Conservation (phyloP, 768 basidiomycete species). For the Leccinum imitatum region DNA sequence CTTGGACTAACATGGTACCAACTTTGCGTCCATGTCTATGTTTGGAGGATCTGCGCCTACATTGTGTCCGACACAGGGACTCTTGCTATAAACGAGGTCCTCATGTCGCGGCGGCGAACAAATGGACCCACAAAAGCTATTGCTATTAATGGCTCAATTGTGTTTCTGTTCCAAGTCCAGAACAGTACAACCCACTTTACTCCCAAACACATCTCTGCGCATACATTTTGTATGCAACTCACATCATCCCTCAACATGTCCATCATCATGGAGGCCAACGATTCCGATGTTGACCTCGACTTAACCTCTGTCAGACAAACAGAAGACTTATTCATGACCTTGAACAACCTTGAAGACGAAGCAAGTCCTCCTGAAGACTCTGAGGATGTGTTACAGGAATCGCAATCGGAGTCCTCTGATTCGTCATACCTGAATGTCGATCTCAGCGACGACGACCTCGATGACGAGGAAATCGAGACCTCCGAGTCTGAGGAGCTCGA, state of each 20-base stretch:
- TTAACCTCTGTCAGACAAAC: background rate
- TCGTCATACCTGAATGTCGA: slow-evolving; percentile 21
- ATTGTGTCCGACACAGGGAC: background rate
- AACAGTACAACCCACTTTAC: background rate
- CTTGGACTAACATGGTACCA: slow-evolving; percentile 11
- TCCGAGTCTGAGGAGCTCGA: slow-evolving; percentile 19
- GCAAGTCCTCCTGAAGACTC: slow-evolving; percentile 2
- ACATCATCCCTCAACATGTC: slow-evolving; percentile 11
- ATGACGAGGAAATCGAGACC: slow-evolving; percentile 18
- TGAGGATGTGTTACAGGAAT: slow-evolving; percentile 6
- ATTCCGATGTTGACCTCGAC: slow-evolving; percentile 9
- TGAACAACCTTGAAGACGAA: slow-evolving; percentile 7
- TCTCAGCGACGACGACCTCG: slow-evolving; percentile 9
- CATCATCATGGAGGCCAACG: slow-evolving; percentile 15
- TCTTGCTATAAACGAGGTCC: background rate
- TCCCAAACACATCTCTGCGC: background rate
- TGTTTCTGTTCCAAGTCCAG: background rate
- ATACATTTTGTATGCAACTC: background rate
- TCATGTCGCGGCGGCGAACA: background rate
- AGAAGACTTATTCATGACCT: slow-evolving; percentile 14
- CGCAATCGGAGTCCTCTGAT: slow-evolving; percentile 19
- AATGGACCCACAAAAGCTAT: no score
- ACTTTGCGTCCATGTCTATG: slow-evolving; percentile 24
- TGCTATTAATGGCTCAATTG: background rate
- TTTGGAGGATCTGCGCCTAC: slow-evolving; percentile 16